Base-by-base conservation (phyloP, 108 stramenopile genomes). In the Cyclotella atomus region DNA sequence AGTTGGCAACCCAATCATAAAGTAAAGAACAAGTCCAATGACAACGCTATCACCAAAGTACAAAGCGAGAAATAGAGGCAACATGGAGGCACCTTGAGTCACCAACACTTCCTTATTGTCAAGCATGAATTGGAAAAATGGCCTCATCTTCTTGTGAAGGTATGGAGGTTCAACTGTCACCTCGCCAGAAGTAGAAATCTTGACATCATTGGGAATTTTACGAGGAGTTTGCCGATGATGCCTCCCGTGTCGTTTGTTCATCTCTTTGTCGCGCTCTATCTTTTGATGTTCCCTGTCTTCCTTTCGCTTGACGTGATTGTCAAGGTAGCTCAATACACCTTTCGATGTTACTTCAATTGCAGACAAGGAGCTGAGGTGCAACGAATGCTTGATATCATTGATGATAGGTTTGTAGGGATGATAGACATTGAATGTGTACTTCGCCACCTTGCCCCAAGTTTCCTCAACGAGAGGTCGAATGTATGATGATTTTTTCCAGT, bases 261-360 rank as follows among this genome's bases (percentile, higher is more conserved):
- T 46, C 46, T 46, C n/a, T 53, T 67, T 36, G 4, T 53, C 33
- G 30, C 32, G 19, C 23, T 50, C 50, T 67, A 17, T 50, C 65
- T 20, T 67, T 9, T 50, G 47, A 8, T 50, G 21, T 35, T 32
- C 65, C 35, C 25, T 67, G 4, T 67, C 65, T 33, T 64, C 45
- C 43, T 53, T 67, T 32, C 35, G 24, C 63, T 64, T 28, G 4
- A 46, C 28, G 43, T 45, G 45, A 16, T 45, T 15, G 35, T 64
- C 63, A n/a, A 67, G 50, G 34, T 52, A 53, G 5, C 50, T 7
- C 14, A 67, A 15, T 20, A 53, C 65, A 53, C 65, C 35, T 35
- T 67, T 67, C 2, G 50, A 52, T 32, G 27, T 21, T 34, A 45
- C 65, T 35, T 67, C 65, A 53, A 67, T 35, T 3, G 50, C 50